Base-by-base conservation (phyloP, 1,139 yeast species). In the Kazachstania sp. region DNA sequence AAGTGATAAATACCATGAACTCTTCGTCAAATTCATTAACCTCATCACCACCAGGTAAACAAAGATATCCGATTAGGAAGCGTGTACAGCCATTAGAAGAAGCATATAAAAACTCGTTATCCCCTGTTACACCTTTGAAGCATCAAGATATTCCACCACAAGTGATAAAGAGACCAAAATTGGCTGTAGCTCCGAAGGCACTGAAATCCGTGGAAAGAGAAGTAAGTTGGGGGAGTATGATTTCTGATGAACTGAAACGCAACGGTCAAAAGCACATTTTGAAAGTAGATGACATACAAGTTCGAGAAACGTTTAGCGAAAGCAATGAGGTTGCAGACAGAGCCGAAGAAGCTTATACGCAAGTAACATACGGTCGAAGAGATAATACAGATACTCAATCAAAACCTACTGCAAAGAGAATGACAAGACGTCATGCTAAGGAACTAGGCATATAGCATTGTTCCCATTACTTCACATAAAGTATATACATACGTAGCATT, bases 331-430 rank as follows among this genome's bases (percentile, higher is more conserved):
- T 29, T 11, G 37, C 37, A 7, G 45, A 45, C 26, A 34, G 62
- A 58, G 34, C 58, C 70, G 36, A 32, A 32, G 30, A 8, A 6
- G 34, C 71, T 64, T 55, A 62, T 60, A 50, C 77, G 66, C 63
- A 66, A 64, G 54, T 68, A 50, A 54, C 63, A 50, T 48, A 75
- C 37, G 66, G 65, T 15, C 35, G 13, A 1, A 23, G 13, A 8
- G 48, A 51, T 26, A 34, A 46, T 7, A 35, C 41, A 30, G 37
- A 15, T 11, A 12, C 41, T 12, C 37, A 30, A 4, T 31, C 19
- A 9, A 66, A 59, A 28, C 51, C 42, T 1, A 49, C 49, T 28
- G 41, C 50, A 32, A 50, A 52, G 38, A 51, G 56, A 29, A 30
- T 58, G 12, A 60, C 63, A 16, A 53, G 64, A 49, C 52, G 53